Conservation (phyloP, 805 yeast genomes). For the Metschnikowia noctiluminum region DNA sequence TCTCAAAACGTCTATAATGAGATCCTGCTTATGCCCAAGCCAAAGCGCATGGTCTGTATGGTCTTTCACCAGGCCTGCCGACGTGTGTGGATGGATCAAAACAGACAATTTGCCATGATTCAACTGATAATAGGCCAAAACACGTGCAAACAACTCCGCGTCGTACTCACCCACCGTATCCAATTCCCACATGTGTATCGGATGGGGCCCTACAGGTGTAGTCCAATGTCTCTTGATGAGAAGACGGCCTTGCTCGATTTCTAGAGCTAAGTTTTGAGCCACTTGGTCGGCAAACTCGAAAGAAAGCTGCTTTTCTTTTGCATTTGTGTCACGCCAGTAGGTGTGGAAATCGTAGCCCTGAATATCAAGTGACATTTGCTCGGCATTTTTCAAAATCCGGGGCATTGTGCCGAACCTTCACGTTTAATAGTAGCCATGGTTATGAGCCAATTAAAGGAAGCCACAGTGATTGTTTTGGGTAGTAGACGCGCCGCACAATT, state of each 20-base stretch:
- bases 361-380: constrained; percentile 1
- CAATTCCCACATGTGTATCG: constrained; percentile 55
- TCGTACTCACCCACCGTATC: constrained; percentile 34
- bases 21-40: constrained; percentile 45
- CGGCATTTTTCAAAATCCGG: too few relatives aligned
- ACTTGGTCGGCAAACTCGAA: constrained; percentile 39
- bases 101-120: constrained; percentile 53
- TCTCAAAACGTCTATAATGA: constrained; percentile 6
- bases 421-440: not conserved
- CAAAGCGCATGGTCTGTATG: constrained; percentile 56
- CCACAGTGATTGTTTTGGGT: not conserved
- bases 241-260: constrained; percentile 38
- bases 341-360: constrained; percentile 51
- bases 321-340: constrained; percentile 41
- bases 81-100: constrained; percentile 51
- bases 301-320: constrained; percentile 34
- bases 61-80: constrained; percentile 41
- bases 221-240: constrained; percentile 46
- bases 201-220: constrained; percentile 56
- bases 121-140: constrained; percentile 50
- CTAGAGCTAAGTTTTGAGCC: constrained; percentile 38
- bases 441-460: not conserved
- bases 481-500: too few relatives aligned
- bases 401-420: too few relatives aligned
- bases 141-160: constrained; percentile 41